Base-by-base conservation (phyloP, 176 grass and related monocot species). In the Alopecurus myosuroides region DNA sequence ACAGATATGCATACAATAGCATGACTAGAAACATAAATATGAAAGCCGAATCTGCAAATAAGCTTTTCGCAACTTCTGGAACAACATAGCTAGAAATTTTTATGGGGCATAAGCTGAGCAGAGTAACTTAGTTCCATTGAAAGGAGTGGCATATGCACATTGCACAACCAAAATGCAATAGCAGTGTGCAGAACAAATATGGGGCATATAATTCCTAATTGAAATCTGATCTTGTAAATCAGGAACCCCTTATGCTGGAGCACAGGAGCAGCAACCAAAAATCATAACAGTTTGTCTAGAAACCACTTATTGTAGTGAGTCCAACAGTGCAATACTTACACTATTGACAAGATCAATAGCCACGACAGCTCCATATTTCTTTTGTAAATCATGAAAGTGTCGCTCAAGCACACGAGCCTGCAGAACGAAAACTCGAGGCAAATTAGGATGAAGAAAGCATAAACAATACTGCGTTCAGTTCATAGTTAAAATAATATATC, bases 301-400 rank as follows among this genome's bases (percentile, higher is more conserved):
- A 55, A 53, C 28, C 60, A 62, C 26, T 11, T 62, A 63, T 5
- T 63, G 28, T 78, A 7, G 58, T 53, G 55, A 39, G 17, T 37
- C 23, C 33, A 34, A 42, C 20, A 56, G 34, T 79, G 55, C 31
- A 39, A 35, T 46, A 74, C 66, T 86, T 94, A 97, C 95, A 81
- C 80, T 86, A 70, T 97, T 97, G 76, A 97, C 90, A 83, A 97
- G 92, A 85, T 97, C 92, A 84, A 93, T 67, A 73, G 86, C 95
- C 48, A 92, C 45, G 0, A 89, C 92, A 84, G 95, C 86, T 82
- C 95, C 95, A 88, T 97, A 97, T 71, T 94, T 97, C 77, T 94
- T 97, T 74, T 84, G 82, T 83, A 97, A 88, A 85, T 97, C 92
- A 39, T 92, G 76, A 84, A 93, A 97, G 74, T 97, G 95, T 3